A percentile compares a stretch with the other conserved stretches of the same genome.
Evolutionary conservation across 441 rosid species (phyloP).

Genomic region (Kokia cookei): DNA sequence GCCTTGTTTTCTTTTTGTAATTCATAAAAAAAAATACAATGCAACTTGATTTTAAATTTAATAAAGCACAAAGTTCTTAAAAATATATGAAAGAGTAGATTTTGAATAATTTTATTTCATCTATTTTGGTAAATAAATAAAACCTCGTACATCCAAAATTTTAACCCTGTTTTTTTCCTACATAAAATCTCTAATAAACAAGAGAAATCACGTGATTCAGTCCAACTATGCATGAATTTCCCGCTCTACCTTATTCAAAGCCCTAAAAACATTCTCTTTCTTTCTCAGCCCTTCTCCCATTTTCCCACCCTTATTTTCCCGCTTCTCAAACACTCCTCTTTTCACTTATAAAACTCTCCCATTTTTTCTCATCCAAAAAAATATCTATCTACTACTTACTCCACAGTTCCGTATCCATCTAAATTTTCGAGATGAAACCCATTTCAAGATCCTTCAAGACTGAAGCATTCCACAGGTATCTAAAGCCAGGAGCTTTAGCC

Average conservation of each 20-base stretch:
- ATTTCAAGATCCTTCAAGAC: conserved; percentile 21
- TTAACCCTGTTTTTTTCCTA: no score
- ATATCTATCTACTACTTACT: background rate
- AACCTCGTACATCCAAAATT: no score
- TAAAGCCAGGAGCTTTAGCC: conserved; percentile 69
- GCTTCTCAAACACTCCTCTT: conserved; percentile 19
- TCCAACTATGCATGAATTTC: conserved; percentile 2
- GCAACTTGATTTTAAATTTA: no score
- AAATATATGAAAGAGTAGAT: no score
- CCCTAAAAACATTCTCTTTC: conserved; percentile 20
- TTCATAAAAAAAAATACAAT: no score
- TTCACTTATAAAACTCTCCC: background rate
- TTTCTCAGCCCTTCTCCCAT: conserved; percentile 11
- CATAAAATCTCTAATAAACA: background rate
- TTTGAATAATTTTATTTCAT: no score
- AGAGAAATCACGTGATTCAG: conserved; percentile 12
- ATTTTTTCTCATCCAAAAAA: background rate
- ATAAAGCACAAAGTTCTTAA: no score
- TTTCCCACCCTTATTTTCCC: conserved; percentile 26
- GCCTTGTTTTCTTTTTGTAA: no score
- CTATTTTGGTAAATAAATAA: no score
- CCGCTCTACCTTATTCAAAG: conserved; percentile 27
- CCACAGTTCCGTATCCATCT: background rate
- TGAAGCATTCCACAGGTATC: conserved; percentile 31
- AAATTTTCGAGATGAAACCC: conserved; percentile 17